Conservation (phyloP, 1,284 basidiomycete genomes). For the Pascua sp. region DNA sequence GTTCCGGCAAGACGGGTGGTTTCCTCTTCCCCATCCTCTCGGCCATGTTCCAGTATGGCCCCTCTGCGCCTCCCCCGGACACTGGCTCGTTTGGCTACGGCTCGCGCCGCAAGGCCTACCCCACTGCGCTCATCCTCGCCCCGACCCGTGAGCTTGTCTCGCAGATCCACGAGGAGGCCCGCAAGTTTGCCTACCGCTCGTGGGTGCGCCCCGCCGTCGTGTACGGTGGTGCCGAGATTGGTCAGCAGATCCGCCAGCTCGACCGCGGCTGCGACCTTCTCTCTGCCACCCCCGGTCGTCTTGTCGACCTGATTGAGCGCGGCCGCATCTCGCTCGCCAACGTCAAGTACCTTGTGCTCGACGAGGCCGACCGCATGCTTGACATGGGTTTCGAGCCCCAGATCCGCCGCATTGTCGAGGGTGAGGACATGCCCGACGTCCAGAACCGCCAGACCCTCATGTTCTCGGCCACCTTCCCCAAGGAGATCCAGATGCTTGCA, state of each 20-base stretch:
- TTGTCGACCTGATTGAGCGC: conserved; percentile 97
- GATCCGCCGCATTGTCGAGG: conserved; percentile 96
- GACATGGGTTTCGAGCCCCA: conserved; percentile 99
- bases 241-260: conserved; percentile 85
- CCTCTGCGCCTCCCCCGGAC: conserved; percentile 59
- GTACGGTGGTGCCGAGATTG: conserved; percentile 98
- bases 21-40: conserved; percentile 99
- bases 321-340: conserved; percentile 94
- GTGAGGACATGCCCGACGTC: conserved; percentile 95
- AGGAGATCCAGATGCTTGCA: conserved; percentile 97
- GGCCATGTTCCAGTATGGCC: conserved; percentile 83
- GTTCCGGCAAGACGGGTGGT: conserved; percentile 98
- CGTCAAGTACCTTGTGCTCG: conserved; percentile 95
- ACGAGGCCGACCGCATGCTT: conserved; percentile 99
- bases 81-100: conserved; percentile 58
- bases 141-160: conserved; percentile 98
- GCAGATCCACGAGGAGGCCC: conserved; percentile 98
- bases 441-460: conserved; percentile 95
- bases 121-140: conserved; percentile 91
- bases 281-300: conserved; percentile 96
- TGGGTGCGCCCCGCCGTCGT: conserved; percentile 99
- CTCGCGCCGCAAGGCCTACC: conserved; percentile 84
- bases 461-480: conserved; percentile 99
- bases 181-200: conserved; percentile 98
- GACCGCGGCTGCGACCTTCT: conserved; percentile 97